These are phyloP conservation scores for Huiozyma naganishii DNA, from an alignment of 805 yeast species.

Conservation along the genomic window DNA sequence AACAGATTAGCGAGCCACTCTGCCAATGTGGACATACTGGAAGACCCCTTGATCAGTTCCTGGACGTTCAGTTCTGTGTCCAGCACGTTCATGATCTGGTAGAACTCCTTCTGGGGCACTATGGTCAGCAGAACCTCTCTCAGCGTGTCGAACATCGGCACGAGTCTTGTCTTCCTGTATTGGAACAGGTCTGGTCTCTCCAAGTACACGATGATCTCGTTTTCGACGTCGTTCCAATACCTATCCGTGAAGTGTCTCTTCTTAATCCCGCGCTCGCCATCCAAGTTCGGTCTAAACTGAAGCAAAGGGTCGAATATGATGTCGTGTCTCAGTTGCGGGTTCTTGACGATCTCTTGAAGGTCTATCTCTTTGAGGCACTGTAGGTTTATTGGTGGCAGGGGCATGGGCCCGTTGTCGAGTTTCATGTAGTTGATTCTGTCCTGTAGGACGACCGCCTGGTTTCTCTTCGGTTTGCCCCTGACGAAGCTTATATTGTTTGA, in stretches of 20 bases:
- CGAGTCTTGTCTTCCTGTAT: constrained; percentile 38
- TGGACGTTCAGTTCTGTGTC: constrained; percentile 70
- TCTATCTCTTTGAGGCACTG: constrained; percentile 80
- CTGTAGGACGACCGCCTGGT: constrained; percentile 10
- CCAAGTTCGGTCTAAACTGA: constrained; percentile 84
- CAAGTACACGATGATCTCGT: constrained; percentile 45
- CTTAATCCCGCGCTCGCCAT: constrained; percentile 79
- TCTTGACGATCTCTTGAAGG: constrained; percentile 74
- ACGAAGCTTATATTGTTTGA: not conserved
- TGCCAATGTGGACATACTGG: constrained; percentile 60
- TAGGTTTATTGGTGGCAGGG: constrained; percentile 73
- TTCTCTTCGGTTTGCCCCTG: not conserved
- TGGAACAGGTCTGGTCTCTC: constrained; percentile 19
- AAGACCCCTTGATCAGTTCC: constrained; percentile 59
- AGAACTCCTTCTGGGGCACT: constrained; percentile 67
- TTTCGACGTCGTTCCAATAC: constrained; percentile 71
- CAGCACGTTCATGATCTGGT: constrained; percentile 55
- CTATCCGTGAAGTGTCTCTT: constrained; percentile 67
- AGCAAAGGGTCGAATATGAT: constrained; percentile 84
- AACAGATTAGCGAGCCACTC: constrained; percentile 68
- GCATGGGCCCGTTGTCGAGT: constrained; percentile 29
- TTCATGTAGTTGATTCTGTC: constrained; percentile 18
- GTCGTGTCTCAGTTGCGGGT: constrained; percentile 89
- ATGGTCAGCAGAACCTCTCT: constrained; percentile 64
- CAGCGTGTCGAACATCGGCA: constrained; percentile 65